Base-by-base conservation (phyloP, 2,329 filamentous ascomycete genomes). In the Colletotrichum aenigma region DNA sequence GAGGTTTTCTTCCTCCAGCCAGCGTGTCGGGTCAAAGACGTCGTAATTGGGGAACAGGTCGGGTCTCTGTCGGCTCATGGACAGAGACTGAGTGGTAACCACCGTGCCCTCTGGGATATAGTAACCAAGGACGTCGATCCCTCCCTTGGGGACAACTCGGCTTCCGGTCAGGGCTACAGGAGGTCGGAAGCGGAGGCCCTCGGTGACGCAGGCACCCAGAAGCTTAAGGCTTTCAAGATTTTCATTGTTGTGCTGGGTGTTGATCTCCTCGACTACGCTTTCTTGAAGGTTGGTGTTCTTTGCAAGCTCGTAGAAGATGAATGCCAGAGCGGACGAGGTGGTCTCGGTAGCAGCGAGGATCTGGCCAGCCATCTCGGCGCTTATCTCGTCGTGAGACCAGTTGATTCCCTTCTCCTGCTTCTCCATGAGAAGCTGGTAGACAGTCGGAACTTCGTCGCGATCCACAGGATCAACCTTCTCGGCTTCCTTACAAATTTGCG, bases 291-390 rank as follows among this genome's bases (percentile, higher is more conserved):
- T 58, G 18, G 67, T 77, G 24, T 70, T 65, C 43, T 68, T 60
- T 52, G 77, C 73, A 8, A 79, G 67, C 34, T 77, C 56, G 66
- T 79, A 79, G 15, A 77, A 75, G 34, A 79, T 78, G 43, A 78
- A 79, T 32, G 75, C 66, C 32, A 79, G 48, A 13, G 77, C 75
- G 15, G 77, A 79, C 28, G 77, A 78, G 7, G 77, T 79, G 6
- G 78, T 79, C 66, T 76, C 76, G 13, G 66, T 78, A 18, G 75
- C 77, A 16, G 78, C 74, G 18, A 77, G 74, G 18, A 78, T 64
- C 56, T 79, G 75, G 38, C 78, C 76, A 6, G 77, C 78, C 71
- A 79, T 77, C 66, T 78, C 78, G 56, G 74, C 76, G 21, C 70
- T 74, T 56, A 79, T 56, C 32, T 76, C 78, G 24, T 75, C 9